Base-by-base conservation (phyloP, 1,284 basidiomycete genomes). In the Trametes pubescens region DNA sequence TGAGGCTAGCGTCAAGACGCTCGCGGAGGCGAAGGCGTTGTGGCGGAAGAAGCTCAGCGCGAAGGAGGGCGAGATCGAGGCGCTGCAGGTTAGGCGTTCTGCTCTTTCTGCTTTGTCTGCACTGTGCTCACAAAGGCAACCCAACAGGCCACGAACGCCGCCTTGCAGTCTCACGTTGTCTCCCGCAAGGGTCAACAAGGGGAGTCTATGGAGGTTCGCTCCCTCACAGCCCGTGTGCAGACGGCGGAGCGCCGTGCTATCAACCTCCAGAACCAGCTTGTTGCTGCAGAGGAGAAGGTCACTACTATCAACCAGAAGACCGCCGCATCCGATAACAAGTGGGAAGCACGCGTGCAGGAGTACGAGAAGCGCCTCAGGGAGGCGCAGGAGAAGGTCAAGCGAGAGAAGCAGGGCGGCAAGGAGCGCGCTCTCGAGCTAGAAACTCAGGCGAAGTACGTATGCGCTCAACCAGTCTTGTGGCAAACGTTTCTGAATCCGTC, bases 351-450 rank as follows among this genome's bases (percentile, higher is more conserved):
- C 16, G 92, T 98, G 53, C 92, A 91, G 76, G 96, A 98, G 79
- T 95, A 96, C 71, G 96, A 99, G 78, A 75, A 86, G 24, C 81
- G 95, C 18, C 77, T 96, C 70, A 91, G 90, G 75, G 87, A 89
- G 0, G 94, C 95, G 0, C 95, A 97, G 73, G 97, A 99, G 82
- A 92, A 91, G 76, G 89, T 96, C 70, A 99, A 99, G 84, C 84
- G 95, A 49, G 97, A 98, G 80, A 84, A 94, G 67, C 96, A 98
- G 73, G 97, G 97, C 4, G 90, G 92, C 43, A 99, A 98, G 81
- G 97, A 99, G 79, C 80, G 91, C 38, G 79, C 88, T 13, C 71
- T 79, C 10, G 91, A 93, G 75, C 77, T 93, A 59, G 91, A 93
- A 77, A 86, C 75, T 64, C 86, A 85, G 72, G 73, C 91, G 66